Percentiles rank a stretch among this genome's conserved stretches.
phyloP scores from a whole-genome alignment of 2,329 filamentous ascomycete species.

The Colletotrichum gloeosporioides region DNA sequence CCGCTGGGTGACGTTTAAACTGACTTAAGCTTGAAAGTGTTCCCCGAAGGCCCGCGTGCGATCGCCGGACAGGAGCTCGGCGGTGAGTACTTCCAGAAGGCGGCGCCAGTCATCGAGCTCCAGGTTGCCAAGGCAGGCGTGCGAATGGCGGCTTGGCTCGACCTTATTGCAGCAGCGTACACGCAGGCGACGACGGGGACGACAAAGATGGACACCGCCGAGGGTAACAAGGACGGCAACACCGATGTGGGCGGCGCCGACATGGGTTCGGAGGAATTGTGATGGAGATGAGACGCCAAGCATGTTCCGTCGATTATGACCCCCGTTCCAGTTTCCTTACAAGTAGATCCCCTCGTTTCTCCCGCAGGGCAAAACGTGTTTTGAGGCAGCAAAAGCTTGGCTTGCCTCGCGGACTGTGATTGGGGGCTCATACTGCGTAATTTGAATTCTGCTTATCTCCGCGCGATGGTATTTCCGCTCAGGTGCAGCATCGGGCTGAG shows the following conservation, averaged over 20 bases:
- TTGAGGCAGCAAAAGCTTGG: conserved; percentile 12
- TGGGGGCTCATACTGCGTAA: not conserved
- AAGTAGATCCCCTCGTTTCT: conserved; percentile 10
- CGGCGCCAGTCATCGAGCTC: conserved; percentile 67
- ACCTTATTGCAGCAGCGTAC: conserved; percentile 57
- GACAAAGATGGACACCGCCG: not conserved
- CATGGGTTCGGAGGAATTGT: conserved; percentile 5
- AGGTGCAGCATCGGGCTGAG: not conserved
- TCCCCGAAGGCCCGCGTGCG: conserved; percentile 64
- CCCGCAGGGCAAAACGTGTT: conserved; percentile 4
- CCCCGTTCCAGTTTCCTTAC: not conserved
- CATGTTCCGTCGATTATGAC: not conserved
- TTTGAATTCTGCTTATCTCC: not conserved
- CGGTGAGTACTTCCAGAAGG: conserved; percentile 67
- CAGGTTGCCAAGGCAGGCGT: conserved; percentile 74
- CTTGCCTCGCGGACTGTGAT: not conserved
- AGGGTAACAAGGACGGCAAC: not conserved
- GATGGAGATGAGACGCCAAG: conserved; percentile 18
- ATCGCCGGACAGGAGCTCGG: conserved; percentile 66
- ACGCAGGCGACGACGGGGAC: conserved; percentile 3
- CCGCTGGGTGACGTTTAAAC: not conserved
- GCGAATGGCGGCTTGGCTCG: conserved; percentile 71
- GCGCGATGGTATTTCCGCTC: not conserved
- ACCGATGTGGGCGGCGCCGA: not conserved
- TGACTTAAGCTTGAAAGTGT: conserved; percentile 43